Conservation (phyloP, 2,329 filamentous ascomycete species). For the Pseudogymnoascus sp. region DNA sequence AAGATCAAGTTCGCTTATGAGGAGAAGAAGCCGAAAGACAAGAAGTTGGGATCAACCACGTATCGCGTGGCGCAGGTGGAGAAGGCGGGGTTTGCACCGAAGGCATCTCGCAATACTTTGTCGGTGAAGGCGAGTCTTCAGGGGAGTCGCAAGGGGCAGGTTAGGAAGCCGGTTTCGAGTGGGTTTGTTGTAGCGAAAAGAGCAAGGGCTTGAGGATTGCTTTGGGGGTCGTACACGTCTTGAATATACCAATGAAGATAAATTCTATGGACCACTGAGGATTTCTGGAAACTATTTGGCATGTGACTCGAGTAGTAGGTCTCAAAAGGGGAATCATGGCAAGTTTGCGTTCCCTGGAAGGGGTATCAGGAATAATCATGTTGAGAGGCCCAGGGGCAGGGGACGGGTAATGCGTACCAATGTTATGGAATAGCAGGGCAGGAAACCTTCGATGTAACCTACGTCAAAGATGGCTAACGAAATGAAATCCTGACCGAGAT, state of each 20-base stretch:
- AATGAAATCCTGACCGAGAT: neutral
- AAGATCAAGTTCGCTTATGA: constrained; percentile 24
- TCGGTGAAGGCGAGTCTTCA: constrained; percentile 21
- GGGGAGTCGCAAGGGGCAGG: constrained; percentile 1
- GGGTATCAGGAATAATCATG: neutral
- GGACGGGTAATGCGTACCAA: neutral
- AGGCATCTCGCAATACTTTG: constrained; percentile 20
- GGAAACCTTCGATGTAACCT: neutral
- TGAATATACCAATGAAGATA: constrained; percentile 5
- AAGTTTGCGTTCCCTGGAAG: neutral
- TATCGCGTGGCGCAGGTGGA: constrained; percentile 23
- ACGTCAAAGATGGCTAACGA: neutral
- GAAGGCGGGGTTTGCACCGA: constrained; percentile 23
- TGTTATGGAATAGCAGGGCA: neutral
- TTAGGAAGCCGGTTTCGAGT: neutral
- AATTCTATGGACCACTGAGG: neutral
- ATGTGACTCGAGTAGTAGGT: neutral
- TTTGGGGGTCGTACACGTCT: neutral
- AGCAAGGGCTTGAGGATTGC: neutral
- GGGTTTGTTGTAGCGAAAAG: neutral
- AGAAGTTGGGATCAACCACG: constrained; percentile 24
- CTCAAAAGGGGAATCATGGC: neutral
- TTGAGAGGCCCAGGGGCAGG: neutral
- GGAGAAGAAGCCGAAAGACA: constrained; percentile 26
- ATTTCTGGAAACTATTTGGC: neutral